phyloP scores from a whole-genome alignment of 345 rosid genomes.

The Citrus maxima region DNA sequence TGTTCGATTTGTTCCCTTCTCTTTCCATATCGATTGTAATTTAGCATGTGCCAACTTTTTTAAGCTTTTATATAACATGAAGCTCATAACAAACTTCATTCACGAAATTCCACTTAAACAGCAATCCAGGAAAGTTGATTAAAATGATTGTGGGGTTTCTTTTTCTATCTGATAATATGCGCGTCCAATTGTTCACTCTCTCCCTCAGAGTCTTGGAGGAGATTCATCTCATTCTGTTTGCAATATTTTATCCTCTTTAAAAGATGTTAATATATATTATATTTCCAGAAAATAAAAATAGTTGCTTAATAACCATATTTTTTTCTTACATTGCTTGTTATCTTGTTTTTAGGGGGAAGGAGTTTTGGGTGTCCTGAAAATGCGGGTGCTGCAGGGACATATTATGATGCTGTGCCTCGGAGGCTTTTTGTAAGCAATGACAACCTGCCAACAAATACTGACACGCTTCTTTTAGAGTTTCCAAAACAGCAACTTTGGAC shows the following conservation, averaged over 20 bases:
- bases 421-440: conserved; percentile 53
- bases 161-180: background rate
- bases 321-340: background rate
- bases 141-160: background rate
- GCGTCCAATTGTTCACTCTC: background rate
- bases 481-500: conserved; percentile 75
- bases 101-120: too few relatives aligned
- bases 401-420: conserved; percentile 73
- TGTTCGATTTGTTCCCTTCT: too few relatives aligned
- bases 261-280: background rate
- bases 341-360: conserved; percentile 48
- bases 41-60: too few relatives aligned
- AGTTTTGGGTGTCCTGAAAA: conserved; percentile 62
- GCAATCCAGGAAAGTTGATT: too few relatives aligned
- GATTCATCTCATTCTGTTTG: background rate
- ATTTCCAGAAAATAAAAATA: background rate
- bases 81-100: too few relatives aligned
- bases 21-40: too few relatives aligned
- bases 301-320: background rate
- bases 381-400: conserved; percentile 75
- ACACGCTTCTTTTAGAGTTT: conserved; percentile 61
- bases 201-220: background rate
- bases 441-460: conserved; percentile 61
- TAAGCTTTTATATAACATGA: too few relatives aligned
- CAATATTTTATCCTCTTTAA: background rate